These are phyloP conservation scores for Pseudomassariella vexata DNA, from an alignment of 2,329 filamentous ascomycete species.

Conservation along the genomic window DNA sequence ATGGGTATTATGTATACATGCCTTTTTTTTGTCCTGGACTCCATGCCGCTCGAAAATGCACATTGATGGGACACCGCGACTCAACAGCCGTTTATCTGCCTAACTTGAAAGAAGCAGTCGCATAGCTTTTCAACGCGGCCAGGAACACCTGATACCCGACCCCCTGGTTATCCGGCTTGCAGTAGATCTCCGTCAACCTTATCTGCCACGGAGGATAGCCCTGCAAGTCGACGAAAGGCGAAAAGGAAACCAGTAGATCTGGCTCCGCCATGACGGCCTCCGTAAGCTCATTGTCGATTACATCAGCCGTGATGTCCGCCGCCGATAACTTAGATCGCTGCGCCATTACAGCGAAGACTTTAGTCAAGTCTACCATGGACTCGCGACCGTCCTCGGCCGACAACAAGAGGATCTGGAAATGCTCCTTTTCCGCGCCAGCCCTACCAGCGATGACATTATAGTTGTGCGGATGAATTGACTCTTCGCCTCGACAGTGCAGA, in stretches of 20 bases:
- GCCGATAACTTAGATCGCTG: slow-evolving; percentile 79
- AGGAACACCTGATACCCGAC: slow-evolving; percentile 96
- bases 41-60: too few relatives aligned
- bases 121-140: slow-evolving; percentile 75
- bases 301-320: slow-evolving; percentile 74
- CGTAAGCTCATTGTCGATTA: slow-evolving; percentile 84
- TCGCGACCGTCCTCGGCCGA: slow-evolving; percentile 86
- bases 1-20: slow-evolving; percentile 4
- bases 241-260: slow-evolving; percentile 83
- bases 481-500: slow-evolving; percentile 37
- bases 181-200: slow-evolving; percentile 88
- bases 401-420: slow-evolving; percentile 81
- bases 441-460: too few relatives aligned
- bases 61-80: too few relatives aligned
- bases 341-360: slow-evolving; percentile 91
- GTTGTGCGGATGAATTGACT: too few relatives aligned
- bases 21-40: too few relatives aligned
- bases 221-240: slow-evolving; percentile 73
- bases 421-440: slow-evolving; percentile 37
- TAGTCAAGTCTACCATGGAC: slow-evolving; percentile 91
- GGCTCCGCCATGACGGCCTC: slow-evolving; percentile 80
- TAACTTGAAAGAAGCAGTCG: slow-evolving; percentile 82
- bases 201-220: slow-evolving; percentile 98
- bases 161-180: slow-evolving; percentile 67
- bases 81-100: slow-evolving; percentile 52